Conservation (phyloP, 495 filamentous ascomycete genomes). For the Aspergillus sclerotioniger region DNA sequence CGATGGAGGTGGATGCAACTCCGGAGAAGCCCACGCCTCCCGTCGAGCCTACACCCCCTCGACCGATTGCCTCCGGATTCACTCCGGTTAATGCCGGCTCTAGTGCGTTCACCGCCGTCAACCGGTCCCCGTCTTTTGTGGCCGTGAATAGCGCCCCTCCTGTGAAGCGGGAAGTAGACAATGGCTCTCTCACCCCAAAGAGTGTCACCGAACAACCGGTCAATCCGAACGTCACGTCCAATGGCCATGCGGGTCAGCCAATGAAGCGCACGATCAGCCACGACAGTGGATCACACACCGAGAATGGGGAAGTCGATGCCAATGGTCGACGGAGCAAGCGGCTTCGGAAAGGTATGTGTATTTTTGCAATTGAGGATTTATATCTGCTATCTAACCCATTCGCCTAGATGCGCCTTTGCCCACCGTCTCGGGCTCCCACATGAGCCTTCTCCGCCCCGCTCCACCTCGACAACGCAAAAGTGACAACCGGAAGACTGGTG, state of each 20-base stretch:
- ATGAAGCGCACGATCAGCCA: constrained; percentile 83
- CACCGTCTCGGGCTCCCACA: constrained; percentile 92
- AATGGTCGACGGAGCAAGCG: constrained; percentile 86
- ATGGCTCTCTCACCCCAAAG: constrained; percentile 42
- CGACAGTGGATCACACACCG: constrained; percentile 64
- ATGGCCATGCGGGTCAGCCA: constrained; percentile 55
- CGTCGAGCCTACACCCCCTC: constrained; percentile 53
- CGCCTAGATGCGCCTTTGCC: constrained; percentile 70
- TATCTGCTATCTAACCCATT: neutral
- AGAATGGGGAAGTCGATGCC: constrained; percentile 63
- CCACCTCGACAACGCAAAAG: constrained; percentile 69
- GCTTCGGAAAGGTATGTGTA: constrained; percentile 82
- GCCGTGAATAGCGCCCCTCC: constrained; percentile 47
- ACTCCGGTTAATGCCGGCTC: constrained; percentile 69
- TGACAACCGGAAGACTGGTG: constrained; percentile 65
- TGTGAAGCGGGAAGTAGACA: constrained; percentile 52
- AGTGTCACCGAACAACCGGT: constrained; percentile 37
- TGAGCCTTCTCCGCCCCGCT: constrained; percentile 86
- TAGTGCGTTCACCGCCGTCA: constrained; percentile 75
- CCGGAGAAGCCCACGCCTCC: constrained; percentile 37
- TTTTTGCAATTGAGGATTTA: neutral
- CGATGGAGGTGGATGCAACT: constrained; percentile 54
- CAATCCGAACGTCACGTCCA: constrained; percentile 48
- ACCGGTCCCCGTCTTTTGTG: constrained; percentile 54
- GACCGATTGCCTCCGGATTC: constrained; percentile 64